Evolutionary conservation across 805 yeast species (phyloP), one percentile per base, ranked within the genome.

Genomic region (Candida awuae): DNA sequence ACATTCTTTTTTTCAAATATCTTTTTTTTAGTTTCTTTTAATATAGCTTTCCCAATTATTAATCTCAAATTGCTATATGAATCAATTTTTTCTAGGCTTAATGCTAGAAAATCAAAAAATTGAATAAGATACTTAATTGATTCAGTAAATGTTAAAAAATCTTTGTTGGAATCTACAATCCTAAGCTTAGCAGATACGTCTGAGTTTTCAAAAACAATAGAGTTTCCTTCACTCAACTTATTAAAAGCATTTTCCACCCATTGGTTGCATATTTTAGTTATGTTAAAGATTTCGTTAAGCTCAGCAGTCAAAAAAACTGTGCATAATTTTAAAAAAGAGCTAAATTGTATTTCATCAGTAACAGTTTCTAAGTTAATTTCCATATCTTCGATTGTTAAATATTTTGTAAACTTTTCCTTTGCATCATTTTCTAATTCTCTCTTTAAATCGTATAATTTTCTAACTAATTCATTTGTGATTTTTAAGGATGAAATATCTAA

Each of bases 1-100:
- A 58, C 50, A 25, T 56, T 55, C 3, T 39, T 37, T 2, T 44
- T 21, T n/a, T 43, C 39, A 34, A 59, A 57, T 2, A 58, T 47
- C 25, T 44, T 43, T 1, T n/a, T 15, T 27, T 53, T 53, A 13
- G 58, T 25, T 3, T 49, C 41, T 9, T 42, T 44, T 16, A 56
- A 26, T 0, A 58, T 12, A 2, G 38, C 26, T 39, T 55, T 58
- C 2, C 50, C 34, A 6, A 55, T 42, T 8, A 35, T 41, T 8
- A 37, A 23, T 32, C 51, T 51, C 16, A 55, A 21, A 9, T 45
- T 39, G 4, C 37, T 15, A 35, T 47, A 43, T 16, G 48, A 49
- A 7, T 20, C 8, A 7, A 30, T 45, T 37, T 9, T 32, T 29
- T 8, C 32, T 37, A 7, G 42, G 48, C 14, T 21, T 7, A 6